phyloP scores from a whole-genome alignment of 2,329 filamentous ascomycete genomes.

The Aspergillus ochraceus region DNA sequence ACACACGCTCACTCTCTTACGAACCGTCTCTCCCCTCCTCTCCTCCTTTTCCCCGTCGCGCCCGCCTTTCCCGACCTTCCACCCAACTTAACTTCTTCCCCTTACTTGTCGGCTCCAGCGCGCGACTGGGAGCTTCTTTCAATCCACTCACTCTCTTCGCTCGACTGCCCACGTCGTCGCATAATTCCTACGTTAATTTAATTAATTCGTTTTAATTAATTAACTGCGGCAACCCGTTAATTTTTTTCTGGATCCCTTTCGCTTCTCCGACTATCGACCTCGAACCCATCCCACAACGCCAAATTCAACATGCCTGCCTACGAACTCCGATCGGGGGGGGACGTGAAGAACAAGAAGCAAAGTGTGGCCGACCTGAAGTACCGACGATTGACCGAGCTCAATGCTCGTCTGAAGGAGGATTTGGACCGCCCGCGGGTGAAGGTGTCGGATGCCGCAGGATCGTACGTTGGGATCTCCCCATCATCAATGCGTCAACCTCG shows the following conservation, averaged over 20 bases:
- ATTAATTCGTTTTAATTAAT: constrained; percentile 1
- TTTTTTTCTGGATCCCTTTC: constrained; percentile 1
- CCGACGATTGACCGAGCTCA: constrained; percentile 91
- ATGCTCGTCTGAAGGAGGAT: constrained; percentile 93
- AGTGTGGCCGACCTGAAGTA: constrained; percentile 99
- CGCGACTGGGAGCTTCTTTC: neutral
- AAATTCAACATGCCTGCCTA: constrained; percentile 59
- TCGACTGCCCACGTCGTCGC: neutral
- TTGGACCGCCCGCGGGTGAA: constrained; percentile 93
- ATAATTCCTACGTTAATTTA: constrained; percentile 1
- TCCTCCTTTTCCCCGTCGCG: constrained; percentile 54
- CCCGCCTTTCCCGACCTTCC: constrained; percentile 27
- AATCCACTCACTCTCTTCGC: neutral
- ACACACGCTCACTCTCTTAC: neutral
- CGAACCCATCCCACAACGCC: constrained; percentile 1
- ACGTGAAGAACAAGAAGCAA: constrained; percentile 89
- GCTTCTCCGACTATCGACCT: neutral
- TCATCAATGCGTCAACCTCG: neutral
- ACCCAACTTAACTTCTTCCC: neutral
- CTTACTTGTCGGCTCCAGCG: neutral
- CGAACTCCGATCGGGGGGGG: constrained; percentile 65
- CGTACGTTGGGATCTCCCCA: constrained; percentile 54
- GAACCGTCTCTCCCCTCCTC: neutral
- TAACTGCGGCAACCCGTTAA: constrained; percentile 9
- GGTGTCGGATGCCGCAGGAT: constrained; percentile 88